Conservation (phyloP, 768 basidiomycete genomes). For the Suillus subalutaceus region DNA sequence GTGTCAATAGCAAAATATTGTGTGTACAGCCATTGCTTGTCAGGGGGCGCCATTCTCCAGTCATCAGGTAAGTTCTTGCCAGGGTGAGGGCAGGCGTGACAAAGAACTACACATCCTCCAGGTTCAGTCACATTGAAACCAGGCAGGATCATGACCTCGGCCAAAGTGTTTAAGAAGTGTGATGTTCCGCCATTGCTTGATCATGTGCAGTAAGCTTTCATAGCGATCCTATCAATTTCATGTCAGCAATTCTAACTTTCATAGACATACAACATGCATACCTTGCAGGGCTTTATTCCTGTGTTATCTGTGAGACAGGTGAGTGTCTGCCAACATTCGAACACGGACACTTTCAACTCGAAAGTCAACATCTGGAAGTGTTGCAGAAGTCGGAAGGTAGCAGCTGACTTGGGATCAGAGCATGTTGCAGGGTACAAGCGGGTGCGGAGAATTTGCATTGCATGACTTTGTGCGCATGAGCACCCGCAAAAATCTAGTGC, state of each 20-base stretch:
- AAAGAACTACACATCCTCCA: background rate
- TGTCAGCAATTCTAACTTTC: background rate
- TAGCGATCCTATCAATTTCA: background rate
- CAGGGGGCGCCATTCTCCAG: constrained; percentile 12
- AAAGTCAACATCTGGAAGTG: background rate
- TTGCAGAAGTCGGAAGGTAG: background rate
- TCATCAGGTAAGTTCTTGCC: constrained; percentile 10
- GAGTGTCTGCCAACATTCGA: background rate
- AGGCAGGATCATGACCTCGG: constrained; percentile 1
- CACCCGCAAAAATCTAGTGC: constrained; percentile 20
- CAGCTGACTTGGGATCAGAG: constrained; percentile 25
- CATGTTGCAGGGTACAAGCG: constrained; percentile 36
- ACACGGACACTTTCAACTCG: background rate
- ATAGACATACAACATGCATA: background rate
- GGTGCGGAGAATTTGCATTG: constrained; percentile 20
- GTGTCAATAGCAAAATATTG: constrained; percentile 29
- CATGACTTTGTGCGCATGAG: constrained; percentile 13
- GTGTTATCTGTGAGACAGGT: constrained; percentile 31
- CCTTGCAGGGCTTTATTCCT: constrained; percentile 18
- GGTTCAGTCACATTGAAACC: background rate
- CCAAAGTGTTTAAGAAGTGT: background rate
- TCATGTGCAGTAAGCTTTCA: background rate
- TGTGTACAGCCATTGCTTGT: too few relatives aligned
- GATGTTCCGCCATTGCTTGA: background rate
- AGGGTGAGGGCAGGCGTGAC: constrained; percentile 9